phyloP scores from a whole-genome alignment of 352 stramenopile genomes.

The Phytophthora multivora region DNA sequence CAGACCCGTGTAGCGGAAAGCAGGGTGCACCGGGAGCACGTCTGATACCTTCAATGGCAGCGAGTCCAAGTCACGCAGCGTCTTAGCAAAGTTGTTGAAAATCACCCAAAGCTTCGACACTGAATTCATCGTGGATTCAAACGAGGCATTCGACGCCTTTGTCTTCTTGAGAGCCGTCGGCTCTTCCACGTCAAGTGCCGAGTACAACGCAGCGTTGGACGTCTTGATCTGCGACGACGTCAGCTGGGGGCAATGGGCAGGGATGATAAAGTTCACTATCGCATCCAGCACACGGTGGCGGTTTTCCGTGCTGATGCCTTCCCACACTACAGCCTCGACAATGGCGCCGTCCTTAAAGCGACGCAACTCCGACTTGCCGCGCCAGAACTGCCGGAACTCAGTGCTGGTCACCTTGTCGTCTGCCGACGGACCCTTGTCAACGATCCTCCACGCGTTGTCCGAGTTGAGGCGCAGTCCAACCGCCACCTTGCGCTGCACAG shows the following conservation, averaged over 20 bases:
- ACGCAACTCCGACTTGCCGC: slow-evolving; percentile 85
- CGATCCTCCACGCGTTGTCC: slow-evolving; percentile 76
- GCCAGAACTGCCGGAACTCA: slow-evolving; percentile 90
- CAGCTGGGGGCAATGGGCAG: slow-evolving; percentile 68
- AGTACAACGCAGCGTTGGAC: slow-evolving; percentile 76
- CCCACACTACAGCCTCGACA: slow-evolving; percentile 90
- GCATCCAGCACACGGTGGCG: slow-evolving; percentile 73
- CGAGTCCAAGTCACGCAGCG: slow-evolving; percentile 73
- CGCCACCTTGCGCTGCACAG: slow-evolving; percentile 59
- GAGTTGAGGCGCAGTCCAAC: slow-evolving; percentile 84
- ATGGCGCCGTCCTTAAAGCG: slow-evolving; percentile 92
- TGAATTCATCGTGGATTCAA: slow-evolving; percentile 79
- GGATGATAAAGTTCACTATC: slow-evolving; percentile 79
- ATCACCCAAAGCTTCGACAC: slow-evolving; percentile 78
- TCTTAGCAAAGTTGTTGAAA: slow-evolving; percentile 85
- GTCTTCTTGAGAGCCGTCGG: slow-evolving; percentile 44
- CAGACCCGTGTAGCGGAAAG: slow-evolving; percentile 88
- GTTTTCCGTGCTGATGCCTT: slow-evolving; percentile 69
- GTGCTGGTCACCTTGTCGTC: slow-evolving; percentile 76
- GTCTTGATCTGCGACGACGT: slow-evolving; percentile 62
- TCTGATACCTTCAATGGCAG: slow-evolving; percentile 88
- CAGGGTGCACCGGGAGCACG: slow-evolving; percentile 75
- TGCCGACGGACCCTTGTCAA: slow-evolving; percentile 89
- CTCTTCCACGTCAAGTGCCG: slow-evolving; percentile 66
- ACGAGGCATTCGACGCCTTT: slow-evolving; percentile 43